Conservation (phyloP, 202 grass and related monocot genomes). For the Carex sylvatica region DNA sequence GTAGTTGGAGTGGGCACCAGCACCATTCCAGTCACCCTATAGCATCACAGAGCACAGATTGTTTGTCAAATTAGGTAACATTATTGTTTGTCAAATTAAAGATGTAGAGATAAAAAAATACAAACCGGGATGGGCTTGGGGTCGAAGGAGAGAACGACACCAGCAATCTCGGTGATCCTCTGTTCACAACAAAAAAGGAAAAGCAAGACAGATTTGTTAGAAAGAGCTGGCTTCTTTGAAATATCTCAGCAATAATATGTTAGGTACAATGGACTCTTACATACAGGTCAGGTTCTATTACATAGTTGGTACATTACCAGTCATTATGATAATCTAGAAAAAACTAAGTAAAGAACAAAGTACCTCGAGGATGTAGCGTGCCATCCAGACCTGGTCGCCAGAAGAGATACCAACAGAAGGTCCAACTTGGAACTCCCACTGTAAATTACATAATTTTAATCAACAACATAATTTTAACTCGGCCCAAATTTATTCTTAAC, state of each 20-base stretch:
- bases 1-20: constrained; percentile 94
- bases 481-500: not conserved
- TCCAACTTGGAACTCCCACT: constrained; percentile 99
- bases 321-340: not conserved
- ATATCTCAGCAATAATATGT: not conserved
- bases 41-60: not conserved
- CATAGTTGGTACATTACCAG: not conserved
- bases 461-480: not conserved
- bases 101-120: not conserved
- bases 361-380: constrained; percentile 99
- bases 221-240: not conserved
- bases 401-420: constrained; percentile 74
- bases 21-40: constrained; percentile 93
- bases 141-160: constrained; percentile 78
- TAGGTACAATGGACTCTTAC: not conserved
- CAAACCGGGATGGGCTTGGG: constrained; percentile 80
- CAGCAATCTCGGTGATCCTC: constrained; percentile 97
- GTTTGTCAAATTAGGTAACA: not conserved
- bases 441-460: constrained; percentile 12
- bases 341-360: not conserved
- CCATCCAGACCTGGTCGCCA: constrained; percentile 78
- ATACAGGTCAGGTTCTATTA: not conserved
- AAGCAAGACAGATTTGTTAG: not conserved
- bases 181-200: constrained; percentile 11
- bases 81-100: not conserved